These are phyloP conservation scores for Podospora fimiseda DNA, from an alignment of 495 filamentous ascomycete genomes.

Conservation along the genomic window DNA sequence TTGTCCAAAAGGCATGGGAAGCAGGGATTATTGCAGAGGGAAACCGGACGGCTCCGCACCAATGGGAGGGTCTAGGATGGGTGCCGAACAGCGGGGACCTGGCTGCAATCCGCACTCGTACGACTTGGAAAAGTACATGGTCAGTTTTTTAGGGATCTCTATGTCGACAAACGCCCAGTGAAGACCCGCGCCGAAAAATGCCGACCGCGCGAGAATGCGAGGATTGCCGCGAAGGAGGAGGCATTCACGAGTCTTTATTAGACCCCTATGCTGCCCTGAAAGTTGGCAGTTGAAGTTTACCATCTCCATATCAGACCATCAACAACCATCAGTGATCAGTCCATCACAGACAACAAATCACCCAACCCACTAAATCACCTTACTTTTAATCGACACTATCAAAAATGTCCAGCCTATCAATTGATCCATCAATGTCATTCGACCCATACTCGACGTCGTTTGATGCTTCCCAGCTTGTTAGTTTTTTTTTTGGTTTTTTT, in stretches of 20 bases:
- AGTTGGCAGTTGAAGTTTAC: neutral
- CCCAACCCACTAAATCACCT: neutral
- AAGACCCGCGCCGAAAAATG: slow-evolving; percentile 4
- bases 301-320: neutral
- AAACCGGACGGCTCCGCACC: slow-evolving; percentile 6
- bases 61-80: neutral
- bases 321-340: neutral
- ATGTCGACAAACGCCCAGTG: slow-evolving; percentile 1
- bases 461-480: slow-evolving; percentile 19
- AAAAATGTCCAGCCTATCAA: slow-evolving; percentile 11
- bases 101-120: slow-evolving; percentile 19
- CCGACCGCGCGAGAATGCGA: neutral
- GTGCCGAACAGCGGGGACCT: neutral
- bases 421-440: slow-evolving; percentile 17
- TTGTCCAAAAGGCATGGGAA: neutral
- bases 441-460: slow-evolving; percentile 21
- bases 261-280: slow-evolving; percentile 1
- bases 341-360: slow-evolving; percentile 3
- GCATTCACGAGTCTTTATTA: slow-evolving; percentile 10
- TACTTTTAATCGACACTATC: too few relatives aligned
- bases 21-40: neutral
- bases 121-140: slow-evolving; percentile 20
- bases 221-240: too few relatives aligned
- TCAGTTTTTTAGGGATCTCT: slow-evolving; percentile 12
- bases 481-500: slow-evolving; percentile 8